Conservation (phyloP, 495 filamentous ascomycete genomes). For the Penicillium coffeae region DNA sequence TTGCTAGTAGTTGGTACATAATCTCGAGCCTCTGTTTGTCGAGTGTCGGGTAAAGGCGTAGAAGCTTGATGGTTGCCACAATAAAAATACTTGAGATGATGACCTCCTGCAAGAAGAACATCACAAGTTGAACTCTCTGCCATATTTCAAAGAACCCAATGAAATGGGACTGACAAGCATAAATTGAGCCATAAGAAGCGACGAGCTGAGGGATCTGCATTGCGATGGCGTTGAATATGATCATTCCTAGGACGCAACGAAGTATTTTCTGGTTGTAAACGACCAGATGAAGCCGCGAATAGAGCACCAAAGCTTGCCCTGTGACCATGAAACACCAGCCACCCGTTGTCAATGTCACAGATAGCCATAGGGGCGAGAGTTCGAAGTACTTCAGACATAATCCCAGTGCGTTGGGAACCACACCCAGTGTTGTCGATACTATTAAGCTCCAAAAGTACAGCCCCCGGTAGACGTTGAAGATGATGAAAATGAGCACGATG, state of each 20-base stretch:
- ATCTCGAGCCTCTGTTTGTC: conserved; percentile 25
- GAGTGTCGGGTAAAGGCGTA: conserved; percentile 24
- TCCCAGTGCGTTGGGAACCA: conserved; percentile 47
- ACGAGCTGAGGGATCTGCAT: conserved; percentile 45
- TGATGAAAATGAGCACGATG: conserved; percentile 36
- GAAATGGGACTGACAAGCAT: conserved; percentile 13
- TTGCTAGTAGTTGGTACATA: conserved; percentile 37
- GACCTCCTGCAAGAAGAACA: conserved; percentile 42
- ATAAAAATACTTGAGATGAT: conserved; percentile 43
- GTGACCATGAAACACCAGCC: conserved; percentile 57
- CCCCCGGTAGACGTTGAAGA: conserved; percentile 30
- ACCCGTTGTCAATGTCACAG: conserved; percentile 31
- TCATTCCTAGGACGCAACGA: conserved; percentile 44
- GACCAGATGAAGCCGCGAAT: conserved; percentile 56
- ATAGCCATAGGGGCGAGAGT: conserved; percentile 25
- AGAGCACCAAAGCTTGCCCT: conserved; percentile 56
- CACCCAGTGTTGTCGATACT: conserved; percentile 39
- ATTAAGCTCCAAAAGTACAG: conserved; percentile 23
- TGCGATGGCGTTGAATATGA: conserved; percentile 45
- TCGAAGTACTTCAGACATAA: conserved; percentile 52
- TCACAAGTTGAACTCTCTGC: conserved; percentile 34
- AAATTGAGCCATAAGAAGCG: conserved; percentile 38
- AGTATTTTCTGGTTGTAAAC: conserved; percentile 34
- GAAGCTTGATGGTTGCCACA: conserved; percentile 27
- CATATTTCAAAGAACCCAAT: conserved; percentile 35